Conservation (phyloP, 176 grass and related monocot genomes). For the Bolboschoenus planiculmis region DNA sequence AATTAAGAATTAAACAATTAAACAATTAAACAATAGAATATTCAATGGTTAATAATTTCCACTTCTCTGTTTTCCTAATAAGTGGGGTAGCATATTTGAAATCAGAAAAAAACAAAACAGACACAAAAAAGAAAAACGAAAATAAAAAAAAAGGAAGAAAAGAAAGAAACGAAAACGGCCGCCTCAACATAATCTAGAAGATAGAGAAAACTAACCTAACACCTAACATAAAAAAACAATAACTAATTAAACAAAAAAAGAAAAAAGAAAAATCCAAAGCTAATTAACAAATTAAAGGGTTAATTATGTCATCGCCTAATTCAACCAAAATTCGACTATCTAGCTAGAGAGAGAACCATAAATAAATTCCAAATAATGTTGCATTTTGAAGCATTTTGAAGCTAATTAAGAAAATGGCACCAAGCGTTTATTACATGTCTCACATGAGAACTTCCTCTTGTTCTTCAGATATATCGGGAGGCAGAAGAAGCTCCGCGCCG, state of each 20-base stretch:
- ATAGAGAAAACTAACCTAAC: neutral
- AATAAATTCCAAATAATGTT: neutral
- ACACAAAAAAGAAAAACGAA: neutral
- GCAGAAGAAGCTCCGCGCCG: conserved; percentile 43
- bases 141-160: neutral
- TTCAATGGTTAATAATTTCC: neutral
- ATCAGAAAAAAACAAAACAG: neutral
- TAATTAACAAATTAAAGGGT: neutral
- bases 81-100: neutral
- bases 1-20: neutral
- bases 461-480: conserved; percentile 66
- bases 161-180: neutral
- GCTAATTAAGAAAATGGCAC: conserved; percentile 28
- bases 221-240: neutral
- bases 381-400: neutral
- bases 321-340: neutral
- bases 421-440: conserved; percentile 54
- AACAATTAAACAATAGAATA: neutral
- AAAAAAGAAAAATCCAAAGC: neutral
- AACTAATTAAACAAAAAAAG: neutral
- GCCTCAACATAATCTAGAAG: neutral
- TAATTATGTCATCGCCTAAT: neutral
- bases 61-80: neutral
- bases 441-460: conserved; percentile 76
- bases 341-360: too few species aligned